These are phyloP conservation scores for Collybia sordida DNA, from an alignment of 768 basidiomycete genomes.

Conservation along the genomic window DNA sequence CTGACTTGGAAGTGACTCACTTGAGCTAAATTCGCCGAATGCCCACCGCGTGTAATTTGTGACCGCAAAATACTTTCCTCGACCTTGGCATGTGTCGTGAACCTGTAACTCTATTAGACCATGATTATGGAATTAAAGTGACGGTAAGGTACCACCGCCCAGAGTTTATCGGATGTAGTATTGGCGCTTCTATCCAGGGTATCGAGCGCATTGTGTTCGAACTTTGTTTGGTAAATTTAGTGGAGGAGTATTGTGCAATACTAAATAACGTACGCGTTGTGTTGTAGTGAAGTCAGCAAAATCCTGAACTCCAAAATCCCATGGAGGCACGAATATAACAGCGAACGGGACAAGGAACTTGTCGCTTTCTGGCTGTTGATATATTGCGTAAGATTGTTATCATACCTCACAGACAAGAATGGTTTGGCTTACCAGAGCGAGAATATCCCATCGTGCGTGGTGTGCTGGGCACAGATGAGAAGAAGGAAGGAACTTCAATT, in stretches of 20 bases:
- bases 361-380: too few species aligned
- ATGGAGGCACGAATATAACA: slow-evolving; percentile 22
- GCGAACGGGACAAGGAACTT: slow-evolving; percentile 13
- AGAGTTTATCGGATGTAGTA: slow-evolving; percentile 17
- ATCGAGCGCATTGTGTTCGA: slow-evolving; percentile 10
- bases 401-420: too few species aligned
- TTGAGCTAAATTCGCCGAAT: slow-evolving; percentile 19
- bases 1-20: slow-evolving; percentile 2
- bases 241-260: neutral
- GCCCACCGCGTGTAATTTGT: slow-evolving; percentile 24
- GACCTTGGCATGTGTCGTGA: slow-evolving; percentile 18
- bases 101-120: slow-evolving; percentile 8
- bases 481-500: slow-evolving; percentile 14
- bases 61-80: slow-evolving; percentile 21
- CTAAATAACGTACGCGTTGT: slow-evolving; percentile 12
- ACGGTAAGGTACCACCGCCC: slow-evolving; percentile 22
- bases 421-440: slow-evolving; percentile 16
- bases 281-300: slow-evolving; percentile 14
- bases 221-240: slow-evolving; percentile 4
- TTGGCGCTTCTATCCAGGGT: slow-evolving; percentile 11
- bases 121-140: too few species aligned
- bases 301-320: slow-evolving; percentile 20
- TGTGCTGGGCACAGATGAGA: slow-evolving; percentile 19
- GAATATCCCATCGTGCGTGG: slow-evolving; percentile 25
- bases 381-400: too few species aligned